Percentiles rank a stretch among this genome's conserved stretches.
Evolutionary conservation across 2,329 filamentous ascomycete species (phyloP).

Genomic region (Harringtonia aguacate): DNA sequence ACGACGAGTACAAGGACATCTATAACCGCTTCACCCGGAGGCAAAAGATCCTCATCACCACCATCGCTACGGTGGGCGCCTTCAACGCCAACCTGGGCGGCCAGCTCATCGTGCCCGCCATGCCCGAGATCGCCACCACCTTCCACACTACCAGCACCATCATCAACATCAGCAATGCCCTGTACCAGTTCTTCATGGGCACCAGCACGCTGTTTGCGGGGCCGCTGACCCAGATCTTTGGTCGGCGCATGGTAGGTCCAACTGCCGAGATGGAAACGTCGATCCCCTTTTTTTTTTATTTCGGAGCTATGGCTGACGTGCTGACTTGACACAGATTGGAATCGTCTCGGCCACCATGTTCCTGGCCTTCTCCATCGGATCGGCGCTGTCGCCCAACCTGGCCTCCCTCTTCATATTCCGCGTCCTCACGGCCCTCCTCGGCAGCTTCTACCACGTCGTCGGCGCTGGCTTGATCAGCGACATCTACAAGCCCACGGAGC

Average conservation of each 20-base stretch:
- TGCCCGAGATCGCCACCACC: background rate
- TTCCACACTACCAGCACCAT: background rate
- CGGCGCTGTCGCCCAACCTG: slow-evolving; percentile 55
- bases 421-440: slow-evolving; percentile 58
- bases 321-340: too few species aligned
- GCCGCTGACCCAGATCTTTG: too few species aligned
- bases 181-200: background rate
- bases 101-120: background rate
- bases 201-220: too few species aligned
- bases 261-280: too few species aligned
- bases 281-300: too few species aligned
- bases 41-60: too few species aligned
- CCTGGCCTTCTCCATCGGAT: slow-evolving; percentile 46
- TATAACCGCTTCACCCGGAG: too few species aligned
- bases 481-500: slow-evolving; percentile 47
- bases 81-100: background rate
- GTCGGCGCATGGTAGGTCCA: too few species aligned
- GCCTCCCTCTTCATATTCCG: slow-evolving; percentile 58
- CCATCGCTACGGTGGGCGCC: too few species aligned
- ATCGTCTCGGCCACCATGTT: too few species aligned
- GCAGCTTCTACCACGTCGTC: slow-evolving; percentile 56
- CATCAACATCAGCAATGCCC: background rate
- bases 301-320: too few species aligned
- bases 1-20: too few species aligned
- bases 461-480: slow-evolving; percentile 52